phyloP scores from a whole-genome alignment of 225 moss, liverwort and hornwort genomes.

The Physcomitrellopsis africana region DNA sequence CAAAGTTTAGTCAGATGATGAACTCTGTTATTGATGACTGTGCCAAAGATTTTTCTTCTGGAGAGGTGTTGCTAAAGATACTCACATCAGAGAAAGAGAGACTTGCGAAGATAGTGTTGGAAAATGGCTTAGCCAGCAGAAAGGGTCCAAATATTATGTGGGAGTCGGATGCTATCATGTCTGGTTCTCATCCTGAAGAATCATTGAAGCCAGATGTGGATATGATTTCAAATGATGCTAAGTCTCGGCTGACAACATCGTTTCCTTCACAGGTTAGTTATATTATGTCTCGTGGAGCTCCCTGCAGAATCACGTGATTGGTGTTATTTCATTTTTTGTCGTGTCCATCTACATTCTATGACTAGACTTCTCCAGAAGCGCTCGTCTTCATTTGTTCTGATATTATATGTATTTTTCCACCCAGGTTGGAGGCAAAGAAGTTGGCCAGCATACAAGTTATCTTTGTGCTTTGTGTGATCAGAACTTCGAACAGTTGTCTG shows the following conservation, averaged over 20 bases:
- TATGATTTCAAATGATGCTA: constrained; percentile 27
- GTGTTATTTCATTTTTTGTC: constrained; percentile 10
- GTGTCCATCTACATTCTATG: constrained; percentile 12
- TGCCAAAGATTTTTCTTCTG: constrained; percentile 53
- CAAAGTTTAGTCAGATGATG: constrained; percentile 46
- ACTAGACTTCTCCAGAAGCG: not conserved
- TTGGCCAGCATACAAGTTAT: constrained; percentile 31
- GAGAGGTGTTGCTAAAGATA: constrained; percentile 75
- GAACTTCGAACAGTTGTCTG: constrained; percentile 48
- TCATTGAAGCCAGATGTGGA: constrained; percentile 35
- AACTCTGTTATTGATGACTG: constrained; percentile 59
- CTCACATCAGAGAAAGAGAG: constrained; percentile 71
- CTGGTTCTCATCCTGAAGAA: constrained; percentile 34
- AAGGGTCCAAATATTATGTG: constrained; percentile 35
- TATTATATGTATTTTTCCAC: constrained; percentile 21
- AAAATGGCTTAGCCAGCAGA: constrained; percentile 43
- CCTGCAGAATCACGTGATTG: constrained; percentile 9
- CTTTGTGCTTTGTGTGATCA: constrained; percentile 77
- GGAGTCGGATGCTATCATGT: constrained; percentile 5
- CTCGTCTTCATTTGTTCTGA: constrained; percentile 24
- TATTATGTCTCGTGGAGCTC: constrained; percentile 16
- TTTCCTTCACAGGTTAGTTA: constrained; percentile 41
- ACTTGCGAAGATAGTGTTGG: constrained; percentile 56
- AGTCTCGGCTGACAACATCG: constrained; percentile 28
- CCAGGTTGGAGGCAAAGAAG: constrained; percentile 40